Conservation (phyloP, 2,329 filamentous ascomycete species). For the Drechslera avenae region DNA sequence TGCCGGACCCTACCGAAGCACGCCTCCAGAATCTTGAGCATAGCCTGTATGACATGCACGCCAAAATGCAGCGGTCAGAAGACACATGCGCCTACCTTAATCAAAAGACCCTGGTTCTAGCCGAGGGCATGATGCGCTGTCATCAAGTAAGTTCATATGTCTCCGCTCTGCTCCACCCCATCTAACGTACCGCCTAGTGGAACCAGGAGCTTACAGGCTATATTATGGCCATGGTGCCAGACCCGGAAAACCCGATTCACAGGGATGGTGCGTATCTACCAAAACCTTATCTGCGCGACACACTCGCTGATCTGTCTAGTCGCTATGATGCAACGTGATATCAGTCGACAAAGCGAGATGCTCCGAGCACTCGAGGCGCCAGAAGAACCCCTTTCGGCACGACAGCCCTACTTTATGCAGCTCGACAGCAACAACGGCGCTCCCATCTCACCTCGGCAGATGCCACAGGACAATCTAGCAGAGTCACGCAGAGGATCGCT, state of each 20-base stretch:
- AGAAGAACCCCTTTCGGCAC: constrained; percentile 67
- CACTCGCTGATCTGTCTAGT: constrained; percentile 44
- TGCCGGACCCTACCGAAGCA: constrained; percentile 78
- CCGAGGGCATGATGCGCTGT: constrained; percentile 78
- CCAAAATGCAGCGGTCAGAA: constrained; percentile 78
- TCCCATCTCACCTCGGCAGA: constrained; percentile 84
- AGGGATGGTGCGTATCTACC: constrained; percentile 71
- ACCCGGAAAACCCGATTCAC: constrained; percentile 75
- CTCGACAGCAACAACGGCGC: constrained; percentile 58
- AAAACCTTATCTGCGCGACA: constrained; percentile 29
- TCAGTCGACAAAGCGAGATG: constrained; percentile 65
- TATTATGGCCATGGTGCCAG: constrained; percentile 73
- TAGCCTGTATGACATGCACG: constrained; percentile 77
- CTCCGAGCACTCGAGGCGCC: constrained; percentile 62
- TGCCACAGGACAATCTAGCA: constrained; percentile 69
- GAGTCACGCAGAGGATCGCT: constrained; percentile 76
- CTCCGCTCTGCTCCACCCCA: constrained; percentile 21
- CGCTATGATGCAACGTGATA: constrained; percentile 63
- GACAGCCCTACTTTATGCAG: constrained; percentile 54
- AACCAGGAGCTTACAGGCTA: constrained; percentile 83
- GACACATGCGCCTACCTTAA: constrained; percentile 80
- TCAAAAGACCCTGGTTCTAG: constrained; percentile 78
- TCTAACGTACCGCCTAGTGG: constrained; percentile 60
- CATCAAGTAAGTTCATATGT: constrained; percentile 60
- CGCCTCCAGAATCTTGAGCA: constrained; percentile 79